Evolutionary conservation across 2,329 filamentous ascomycete genomes (phyloP).

Genomic region (Emericellopsis cladophorae): DNA sequence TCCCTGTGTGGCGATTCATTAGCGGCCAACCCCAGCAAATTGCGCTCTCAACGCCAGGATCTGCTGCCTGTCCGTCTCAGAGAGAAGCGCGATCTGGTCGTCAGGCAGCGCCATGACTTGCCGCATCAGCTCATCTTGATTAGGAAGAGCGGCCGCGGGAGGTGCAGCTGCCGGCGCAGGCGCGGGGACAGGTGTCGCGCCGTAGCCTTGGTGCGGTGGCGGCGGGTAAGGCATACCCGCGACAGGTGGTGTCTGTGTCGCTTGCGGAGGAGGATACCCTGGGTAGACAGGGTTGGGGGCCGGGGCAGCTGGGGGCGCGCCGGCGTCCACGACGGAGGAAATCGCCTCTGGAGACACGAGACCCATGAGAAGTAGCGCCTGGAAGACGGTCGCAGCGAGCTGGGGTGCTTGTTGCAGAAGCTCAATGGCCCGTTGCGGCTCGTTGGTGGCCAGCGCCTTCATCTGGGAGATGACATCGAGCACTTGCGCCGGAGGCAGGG

Average conservation of each 20-base stretch:
- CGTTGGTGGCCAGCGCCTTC: slow-evolving; percentile 74
- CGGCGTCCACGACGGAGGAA: slow-evolving; percentile 61
- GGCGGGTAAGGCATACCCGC: slow-evolving; percentile 30
- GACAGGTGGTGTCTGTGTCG: slow-evolving; percentile 34
- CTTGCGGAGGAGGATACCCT: slow-evolving; percentile 12
- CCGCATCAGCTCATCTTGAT: slow-evolving; percentile 63
- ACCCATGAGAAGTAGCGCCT: slow-evolving; percentile 83
- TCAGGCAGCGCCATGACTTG: slow-evolving; percentile 73
- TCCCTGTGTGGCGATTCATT: slow-evolving; percentile 1
- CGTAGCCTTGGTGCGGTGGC: slow-evolving; percentile 25
- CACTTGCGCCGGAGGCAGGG: slow-evolving; percentile 75
- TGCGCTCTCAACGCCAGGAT: slow-evolving; percentile 65
- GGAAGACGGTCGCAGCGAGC: slow-evolving; percentile 88
- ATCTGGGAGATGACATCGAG: slow-evolving; percentile 90
- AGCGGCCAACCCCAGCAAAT: slow-evolving; percentile 24
- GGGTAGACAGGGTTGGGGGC: slow-evolving; percentile 18
- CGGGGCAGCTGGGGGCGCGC: slow-evolving; percentile 23
- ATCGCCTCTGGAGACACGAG: slow-evolving; percentile 79
- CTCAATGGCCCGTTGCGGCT: slow-evolving; percentile 74
- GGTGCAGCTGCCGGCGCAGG: slow-evolving; percentile 22
- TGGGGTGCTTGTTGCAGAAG: slow-evolving; percentile 83
- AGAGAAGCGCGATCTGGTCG: slow-evolving; percentile 66
- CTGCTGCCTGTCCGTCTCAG: slow-evolving; percentile 63
- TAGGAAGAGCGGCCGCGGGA: slow-evolving; percentile 25
- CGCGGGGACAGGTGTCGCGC: slow-evolving; percentile 9